phyloP scores from a whole-genome alignment of 345 rosid species.

The Eucalyptus guilfoylei region DNA sequence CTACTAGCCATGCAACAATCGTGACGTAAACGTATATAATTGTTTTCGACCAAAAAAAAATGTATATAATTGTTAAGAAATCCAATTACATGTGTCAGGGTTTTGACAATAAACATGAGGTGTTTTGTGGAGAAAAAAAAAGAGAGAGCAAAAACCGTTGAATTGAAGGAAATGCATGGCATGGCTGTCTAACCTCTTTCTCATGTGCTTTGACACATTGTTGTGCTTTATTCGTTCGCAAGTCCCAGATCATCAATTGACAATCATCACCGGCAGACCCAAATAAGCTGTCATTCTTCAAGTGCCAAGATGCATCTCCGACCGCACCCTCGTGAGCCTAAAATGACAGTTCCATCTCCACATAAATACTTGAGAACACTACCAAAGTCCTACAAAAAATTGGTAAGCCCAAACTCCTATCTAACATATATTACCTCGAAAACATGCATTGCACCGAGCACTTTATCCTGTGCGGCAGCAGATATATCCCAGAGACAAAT shows the following conservation, averaged over 20 bases:
- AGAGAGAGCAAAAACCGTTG: neutral
- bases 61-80: neutral
- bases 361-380: neutral
- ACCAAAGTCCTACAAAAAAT: neutral
- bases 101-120: neutral
- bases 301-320: constrained; percentile 90
- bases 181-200: constrained; percentile 45
- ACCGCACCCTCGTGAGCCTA: constrained; percentile 74
- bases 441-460: constrained; percentile 47
- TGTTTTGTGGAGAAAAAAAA: neutral
- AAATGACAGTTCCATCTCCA: neutral
- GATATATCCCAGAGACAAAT: constrained; percentile 89
- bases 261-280: constrained; percentile 92
- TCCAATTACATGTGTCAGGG: neutral
- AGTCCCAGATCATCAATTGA: constrained; percentile 76
- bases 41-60: no score
- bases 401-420: neutral
- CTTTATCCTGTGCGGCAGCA: constrained; percentile 43
- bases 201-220: constrained; percentile 70
- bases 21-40: neutral
- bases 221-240: constrained; percentile 58
- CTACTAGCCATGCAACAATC: neutral
- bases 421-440: constrained; percentile 40
- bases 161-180: neutral
- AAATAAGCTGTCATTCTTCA: constrained; percentile 68